Percentiles rank a stretch among this genome's conserved stretches.
phyloP scores from a whole-genome alignment of 2,329 filamentous ascomycete genomes.

The Claviceps paspali region DNA sequence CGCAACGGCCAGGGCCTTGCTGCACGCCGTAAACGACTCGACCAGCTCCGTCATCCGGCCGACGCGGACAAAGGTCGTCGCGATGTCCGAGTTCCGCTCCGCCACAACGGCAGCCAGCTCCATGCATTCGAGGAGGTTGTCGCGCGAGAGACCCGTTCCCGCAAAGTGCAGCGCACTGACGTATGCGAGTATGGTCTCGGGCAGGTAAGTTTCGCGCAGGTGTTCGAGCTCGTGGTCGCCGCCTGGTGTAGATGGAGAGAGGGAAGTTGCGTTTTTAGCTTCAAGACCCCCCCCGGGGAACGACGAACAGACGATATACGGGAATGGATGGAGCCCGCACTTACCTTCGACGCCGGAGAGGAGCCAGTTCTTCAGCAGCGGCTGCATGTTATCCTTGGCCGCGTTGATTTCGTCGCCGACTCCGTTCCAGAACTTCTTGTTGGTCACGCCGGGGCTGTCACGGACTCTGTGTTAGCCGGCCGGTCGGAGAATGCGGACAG shows the following conservation, averaged over 20 bases:
- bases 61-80: slow-evolving; percentile 46
- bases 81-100: slow-evolving; percentile 51
- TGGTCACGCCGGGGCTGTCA: slow-evolving; percentile 16
- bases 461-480: background rate
- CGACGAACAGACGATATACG: too few species aligned
- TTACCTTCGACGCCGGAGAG: slow-evolving; percentile 38
- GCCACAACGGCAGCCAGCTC: slow-evolving; percentile 67
- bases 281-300: background rate
- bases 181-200: slow-evolving; percentile 74
- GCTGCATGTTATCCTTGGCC: slow-evolving; percentile 40
- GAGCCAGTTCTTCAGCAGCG: slow-evolving; percentile 52
- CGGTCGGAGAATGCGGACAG: too few species aligned
- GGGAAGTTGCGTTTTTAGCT: background rate
- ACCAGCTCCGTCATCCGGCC: slow-evolving; percentile 62
- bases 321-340: too few species aligned
- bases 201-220: slow-evolving; percentile 66
- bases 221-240: slow-evolving; percentile 46
- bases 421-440: slow-evolving; percentile 36
- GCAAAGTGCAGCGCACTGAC: slow-evolving; percentile 67
- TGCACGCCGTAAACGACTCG: slow-evolving; percentile 60
- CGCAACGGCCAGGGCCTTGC: slow-evolving; percentile 51
- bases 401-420: slow-evolving; percentile 39
- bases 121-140: slow-evolving; percentile 72
- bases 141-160: slow-evolving; percentile 57
- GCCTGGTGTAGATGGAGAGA: background rate